Conservation (phyloP, 768 basidiomycete species). For the Kwoniella shandongensis region DNA sequence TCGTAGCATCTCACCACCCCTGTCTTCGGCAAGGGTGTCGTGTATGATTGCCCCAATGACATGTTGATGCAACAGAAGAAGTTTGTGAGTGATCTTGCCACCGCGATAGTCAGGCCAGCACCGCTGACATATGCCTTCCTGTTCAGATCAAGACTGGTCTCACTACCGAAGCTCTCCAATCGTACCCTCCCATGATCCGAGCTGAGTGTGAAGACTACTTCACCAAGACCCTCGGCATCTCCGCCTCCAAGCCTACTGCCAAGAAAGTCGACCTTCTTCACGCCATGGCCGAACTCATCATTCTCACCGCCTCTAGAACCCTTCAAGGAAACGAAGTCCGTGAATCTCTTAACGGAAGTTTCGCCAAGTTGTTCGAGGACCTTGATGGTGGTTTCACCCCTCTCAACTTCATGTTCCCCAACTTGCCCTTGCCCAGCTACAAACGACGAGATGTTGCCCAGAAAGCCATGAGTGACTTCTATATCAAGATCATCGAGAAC, state of each 20-base stretch:
- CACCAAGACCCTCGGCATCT: constrained; percentile 65
- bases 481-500: constrained; percentile 77
- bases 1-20: constrained; percentile 83
- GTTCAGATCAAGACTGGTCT: constrained; percentile 79
- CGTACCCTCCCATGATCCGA: constrained; percentile 73
- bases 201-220: constrained; percentile 70
- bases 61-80: constrained; percentile 98
- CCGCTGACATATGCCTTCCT: background rate
- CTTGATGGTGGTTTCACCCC: constrained; percentile 96
- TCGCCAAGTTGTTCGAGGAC: constrained; percentile 79
- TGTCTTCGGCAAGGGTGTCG: constrained; percentile 94
- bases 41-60: constrained; percentile 95
- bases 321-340: constrained; percentile 92
- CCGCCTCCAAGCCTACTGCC: constrained; percentile 38
- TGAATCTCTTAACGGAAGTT: constrained; percentile 70
- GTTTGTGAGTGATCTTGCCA: constrained; percentile 58
- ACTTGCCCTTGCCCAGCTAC: constrained; percentile 86
- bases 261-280: constrained; percentile 65
- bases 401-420: constrained; percentile 91
- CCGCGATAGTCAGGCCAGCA: background rate
- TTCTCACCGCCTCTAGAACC: constrained; percentile 88
- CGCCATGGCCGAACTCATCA: constrained; percentile 81
- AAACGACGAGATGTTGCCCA: constrained; percentile 85
- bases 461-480: constrained; percentile 89
- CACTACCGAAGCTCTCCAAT: constrained; percentile 82